Evolutionary conservation across 208 protist genomes (phyloP).

Genomic region (Acanthamoeba lenticulata): DNA sequence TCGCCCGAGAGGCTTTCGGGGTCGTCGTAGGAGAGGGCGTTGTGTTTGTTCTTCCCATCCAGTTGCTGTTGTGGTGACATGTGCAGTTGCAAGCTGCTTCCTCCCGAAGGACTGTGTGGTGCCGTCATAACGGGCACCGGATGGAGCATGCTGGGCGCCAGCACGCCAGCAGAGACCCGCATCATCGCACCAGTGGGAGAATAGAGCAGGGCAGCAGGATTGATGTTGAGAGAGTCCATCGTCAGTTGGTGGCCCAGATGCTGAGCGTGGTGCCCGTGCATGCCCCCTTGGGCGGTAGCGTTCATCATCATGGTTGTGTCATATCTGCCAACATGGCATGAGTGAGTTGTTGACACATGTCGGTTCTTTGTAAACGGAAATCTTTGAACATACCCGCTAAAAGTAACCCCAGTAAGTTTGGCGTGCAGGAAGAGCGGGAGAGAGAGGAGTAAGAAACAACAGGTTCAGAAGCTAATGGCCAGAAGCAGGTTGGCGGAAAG

Average conservation of each 20-base stretch:
- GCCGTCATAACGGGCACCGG: neutral
- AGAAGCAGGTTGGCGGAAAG: neutral
- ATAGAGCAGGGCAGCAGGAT: neutral
- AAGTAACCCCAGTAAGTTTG: too few species aligned
- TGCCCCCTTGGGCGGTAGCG: neutral
- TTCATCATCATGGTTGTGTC: conserved; percentile 1
- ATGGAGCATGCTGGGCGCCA: neutral
- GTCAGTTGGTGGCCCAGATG: neutral
- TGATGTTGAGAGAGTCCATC: conserved; percentile 5
- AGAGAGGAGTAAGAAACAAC: neutral
- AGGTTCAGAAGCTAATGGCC: neutral
- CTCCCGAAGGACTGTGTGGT: neutral
- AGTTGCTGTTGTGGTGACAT: neutral
- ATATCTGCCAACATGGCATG: neutral
- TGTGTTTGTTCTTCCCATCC: neutral
- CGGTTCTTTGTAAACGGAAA: neutral
- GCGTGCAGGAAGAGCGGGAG: neutral
- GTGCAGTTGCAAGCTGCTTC: neutral
- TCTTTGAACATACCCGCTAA: neutral
- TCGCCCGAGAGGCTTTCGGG: neutral
- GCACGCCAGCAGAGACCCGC: neutral
- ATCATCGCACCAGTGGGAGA: neutral
- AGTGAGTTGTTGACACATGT: neutral
- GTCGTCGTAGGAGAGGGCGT: conserved; percentile 3
- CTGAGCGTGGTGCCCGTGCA: neutral